A percentile compares a stretch with the other conserved stretches of the same genome.
Evolutionary conservation across 345 rosid genomes (phyloP).

Genomic region (Arabis alpina): DNA sequence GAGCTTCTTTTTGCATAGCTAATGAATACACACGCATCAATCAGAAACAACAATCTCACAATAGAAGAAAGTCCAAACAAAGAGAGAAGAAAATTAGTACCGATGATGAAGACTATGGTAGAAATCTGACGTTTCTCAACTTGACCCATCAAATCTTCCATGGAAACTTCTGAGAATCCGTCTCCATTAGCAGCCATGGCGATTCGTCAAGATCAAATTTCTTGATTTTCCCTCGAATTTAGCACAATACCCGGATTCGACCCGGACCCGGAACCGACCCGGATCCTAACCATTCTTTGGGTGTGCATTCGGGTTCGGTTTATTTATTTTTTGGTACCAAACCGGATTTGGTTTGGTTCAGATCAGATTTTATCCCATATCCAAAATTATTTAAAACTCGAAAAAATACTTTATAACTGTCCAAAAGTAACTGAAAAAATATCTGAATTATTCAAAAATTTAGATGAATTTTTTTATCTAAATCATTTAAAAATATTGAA

Average conservation of each 20-base stretch:
- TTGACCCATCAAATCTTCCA: conserved; percentile 42
- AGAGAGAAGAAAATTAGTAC: conserved; percentile 36
- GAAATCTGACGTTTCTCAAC: conserved; percentile 52
- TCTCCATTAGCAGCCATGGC: conserved; percentile 60
- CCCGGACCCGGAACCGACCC: neutral
- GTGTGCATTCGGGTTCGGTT: too few relatives aligned
- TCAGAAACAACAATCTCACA: conserved; percentile 4
- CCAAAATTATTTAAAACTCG: too few relatives aligned
- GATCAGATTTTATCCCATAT: too few relatives aligned
- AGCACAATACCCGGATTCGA: neutral
- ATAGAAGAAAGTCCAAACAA: neutral
- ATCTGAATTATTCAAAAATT: too few relatives aligned
- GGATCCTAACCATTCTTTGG: too few relatives aligned
- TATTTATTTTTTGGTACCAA: too few relatives aligned
- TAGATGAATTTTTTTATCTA: too few relatives aligned
- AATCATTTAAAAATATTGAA: too few relatives aligned
- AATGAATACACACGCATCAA: neutral
- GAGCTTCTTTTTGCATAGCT: conserved; percentile 96
- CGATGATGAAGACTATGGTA: conserved; percentile 68
- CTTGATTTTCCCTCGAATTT: conserved; percentile 17
- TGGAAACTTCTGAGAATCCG: conserved; percentile 47
- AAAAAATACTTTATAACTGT: too few relatives aligned
- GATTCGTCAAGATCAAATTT: conserved; percentile 29
- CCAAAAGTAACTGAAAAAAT: too few relatives aligned
- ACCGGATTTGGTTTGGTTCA: too few relatives aligned